A percentile compares a stretch with the other conserved stretches of the same genome.
phyloP scores from a whole-genome alignment of 169 alveolate genomes.

The Plasmodium adleri region DNA sequence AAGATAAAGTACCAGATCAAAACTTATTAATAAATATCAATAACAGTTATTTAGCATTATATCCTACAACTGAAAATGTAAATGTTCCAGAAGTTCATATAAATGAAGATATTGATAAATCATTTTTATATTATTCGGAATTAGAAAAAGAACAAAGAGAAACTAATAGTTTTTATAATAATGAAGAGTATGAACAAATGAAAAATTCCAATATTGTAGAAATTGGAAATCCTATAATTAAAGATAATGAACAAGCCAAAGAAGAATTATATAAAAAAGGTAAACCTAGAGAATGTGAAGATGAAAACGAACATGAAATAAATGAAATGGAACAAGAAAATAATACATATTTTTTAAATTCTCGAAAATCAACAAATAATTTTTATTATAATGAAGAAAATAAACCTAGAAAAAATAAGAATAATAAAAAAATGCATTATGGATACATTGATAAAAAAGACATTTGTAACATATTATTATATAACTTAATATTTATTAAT shows the following conservation, averaged over 20 bases:
- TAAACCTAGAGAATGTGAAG: slow-evolving; percentile 6
- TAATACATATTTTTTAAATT: slow-evolving; percentile 17
- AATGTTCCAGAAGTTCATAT: slow-evolving; percentile 34
- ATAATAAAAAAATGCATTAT: slow-evolving; percentile 6
- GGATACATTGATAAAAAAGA: slow-evolving; percentile 68
- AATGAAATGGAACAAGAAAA: slow-evolving; percentile 10
- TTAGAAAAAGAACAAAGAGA: slow-evolving; percentile 17
- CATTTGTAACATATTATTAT: slow-evolving; percentile 52
- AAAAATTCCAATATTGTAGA: not conserved
- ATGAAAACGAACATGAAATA: slow-evolving; percentile 17
- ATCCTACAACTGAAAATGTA: slow-evolving; percentile 57
- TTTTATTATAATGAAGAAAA: slow-evolving; percentile 9
- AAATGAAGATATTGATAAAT: slow-evolving; percentile 29
- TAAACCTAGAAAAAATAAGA: slow-evolving; percentile 5
- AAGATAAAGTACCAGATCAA: slow-evolving; percentile 35
- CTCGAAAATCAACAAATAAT: slow-evolving; percentile 11
- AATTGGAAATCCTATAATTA: too few species aligned
- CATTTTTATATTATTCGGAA: slow-evolving; percentile 16
- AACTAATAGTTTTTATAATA: slow-evolving; percentile 9
- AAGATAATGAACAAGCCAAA: slow-evolving; percentile 2
- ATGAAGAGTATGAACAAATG: not conserved
- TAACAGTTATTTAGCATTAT: slow-evolving; percentile 47
- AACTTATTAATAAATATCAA: slow-evolving; percentile 61
- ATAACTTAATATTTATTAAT: slow-evolving; percentile 56
- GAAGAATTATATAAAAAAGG: slow-evolving; percentile 8